phyloP scores from a whole-genome alignment of 1,284 basidiomycete species.

The Rhodofomes roseus region DNA sequence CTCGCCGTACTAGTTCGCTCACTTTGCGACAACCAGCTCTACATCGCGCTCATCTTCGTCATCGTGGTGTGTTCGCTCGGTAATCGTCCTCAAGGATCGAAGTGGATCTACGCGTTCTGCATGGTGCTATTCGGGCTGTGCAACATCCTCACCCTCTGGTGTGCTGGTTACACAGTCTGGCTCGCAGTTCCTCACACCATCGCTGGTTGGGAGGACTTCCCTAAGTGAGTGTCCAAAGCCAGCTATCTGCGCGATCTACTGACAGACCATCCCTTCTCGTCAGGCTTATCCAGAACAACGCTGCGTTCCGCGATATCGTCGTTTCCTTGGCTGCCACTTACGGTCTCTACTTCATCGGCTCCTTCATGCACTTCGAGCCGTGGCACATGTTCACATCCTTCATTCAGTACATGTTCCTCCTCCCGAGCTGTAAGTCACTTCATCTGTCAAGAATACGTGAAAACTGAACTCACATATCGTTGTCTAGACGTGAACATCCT shows the following conservation, averaged over 20 bases:
- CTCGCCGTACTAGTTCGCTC: constrained; percentile 4
- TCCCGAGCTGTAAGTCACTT: constrained; percentile 60
- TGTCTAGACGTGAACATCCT: constrained; percentile 79
- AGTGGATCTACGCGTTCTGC: constrained; percentile 76
- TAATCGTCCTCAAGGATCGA: constrained; percentile 85
- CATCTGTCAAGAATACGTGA: background rate
- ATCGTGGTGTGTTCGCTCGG: constrained; percentile 80
- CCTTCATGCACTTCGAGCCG: constrained; percentile 84
- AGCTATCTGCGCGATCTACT: constrained; percentile 4
- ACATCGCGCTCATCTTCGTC: constrained; percentile 74
- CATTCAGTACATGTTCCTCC: constrained; percentile 77
- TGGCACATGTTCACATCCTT: constrained; percentile 96
- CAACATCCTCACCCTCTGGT: constrained; percentile 81
- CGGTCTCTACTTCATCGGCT: constrained; percentile 84
- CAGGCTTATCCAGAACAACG: constrained; percentile 60
- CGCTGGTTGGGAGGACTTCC: constrained; percentile 70
- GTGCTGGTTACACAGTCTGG: constrained; percentile 85
- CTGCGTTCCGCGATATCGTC: constrained; percentile 77
- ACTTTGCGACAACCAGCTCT: constrained; percentile 39
- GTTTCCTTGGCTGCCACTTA: constrained; percentile 83
- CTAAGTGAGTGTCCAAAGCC: constrained; percentile 39
- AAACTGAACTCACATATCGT: constrained; percentile 10
- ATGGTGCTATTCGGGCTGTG: constrained; percentile 75
- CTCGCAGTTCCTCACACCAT: constrained; percentile 74
- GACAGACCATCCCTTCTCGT: constrained; percentile 11